Evolutionary conservation across 306 rosid species (phyloP).

Genomic region (Carpinus fangiana): DNA sequence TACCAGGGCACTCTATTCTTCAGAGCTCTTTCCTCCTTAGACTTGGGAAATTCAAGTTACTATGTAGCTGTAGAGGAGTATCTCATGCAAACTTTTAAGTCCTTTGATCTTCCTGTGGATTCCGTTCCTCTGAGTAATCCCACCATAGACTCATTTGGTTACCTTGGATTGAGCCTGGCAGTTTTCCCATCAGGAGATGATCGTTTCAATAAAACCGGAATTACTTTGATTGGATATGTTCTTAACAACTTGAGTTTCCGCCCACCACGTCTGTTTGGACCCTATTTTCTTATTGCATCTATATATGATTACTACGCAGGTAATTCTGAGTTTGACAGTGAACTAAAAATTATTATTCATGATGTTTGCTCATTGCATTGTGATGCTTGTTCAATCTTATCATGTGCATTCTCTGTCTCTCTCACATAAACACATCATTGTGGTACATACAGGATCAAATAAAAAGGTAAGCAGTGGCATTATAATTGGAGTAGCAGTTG

Average conservation of each 20-base stretch:
- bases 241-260: slow-evolving; percentile 45
- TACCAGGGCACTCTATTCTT: slow-evolving; percentile 57
- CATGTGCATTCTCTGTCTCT: slow-evolving; percentile 6
- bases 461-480: slow-evolving; percentile 41
- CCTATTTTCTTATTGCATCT: slow-evolving; percentile 37
- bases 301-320: slow-evolving; percentile 28
- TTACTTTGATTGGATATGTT: slow-evolving; percentile 38
- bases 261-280: slow-evolving; percentile 53
- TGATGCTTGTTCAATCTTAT: background rate
- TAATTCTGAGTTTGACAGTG: slow-evolving; percentile 15
- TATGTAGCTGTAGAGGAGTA: slow-evolving; percentile 25
- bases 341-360: background rate
- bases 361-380: background rate
- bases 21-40: slow-evolving; percentile 60
- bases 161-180: slow-evolving; percentile 41
- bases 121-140: slow-evolving; percentile 51
- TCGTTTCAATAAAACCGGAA: slow-evolving; percentile 43
- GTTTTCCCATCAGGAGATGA: slow-evolving; percentile 54
- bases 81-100: slow-evolving; percentile 24
- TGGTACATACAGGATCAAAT: background rate
- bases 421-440: background rate
- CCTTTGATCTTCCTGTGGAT: slow-evolving; percentile 32
- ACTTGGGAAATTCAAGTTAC: slow-evolving; percentile 31
- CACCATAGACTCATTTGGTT: slow-evolving; percentile 11
- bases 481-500: slow-evolving; percentile 38